Percentiles rank a stretch among this genome's conserved stretches.
Conservation (phyloP, 1,139 yeast genomes). For the Lodderomyces orthopsilosis region DNA sequence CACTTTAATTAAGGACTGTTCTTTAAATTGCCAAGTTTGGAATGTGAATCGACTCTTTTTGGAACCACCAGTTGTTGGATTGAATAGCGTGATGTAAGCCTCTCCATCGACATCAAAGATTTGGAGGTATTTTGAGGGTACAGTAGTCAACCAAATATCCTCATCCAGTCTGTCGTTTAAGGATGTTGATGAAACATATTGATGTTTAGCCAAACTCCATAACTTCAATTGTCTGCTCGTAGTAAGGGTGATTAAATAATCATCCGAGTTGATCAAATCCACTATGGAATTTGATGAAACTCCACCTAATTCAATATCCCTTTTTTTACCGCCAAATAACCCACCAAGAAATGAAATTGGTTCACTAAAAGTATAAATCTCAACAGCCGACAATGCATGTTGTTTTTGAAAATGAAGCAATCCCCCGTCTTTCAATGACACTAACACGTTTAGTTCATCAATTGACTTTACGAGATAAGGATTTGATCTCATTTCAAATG, state of each 20-base stretch:
- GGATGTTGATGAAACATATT: conserved; percentile 15
- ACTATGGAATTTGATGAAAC: conserved; percentile 32
- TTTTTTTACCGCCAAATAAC: conserved; percentile 18
- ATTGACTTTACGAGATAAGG: conserved; percentile 57
- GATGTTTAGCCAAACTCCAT: conserved; percentile 51
- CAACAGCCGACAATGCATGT: conserved; percentile 35
- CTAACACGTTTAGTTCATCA: conserved; percentile 42
- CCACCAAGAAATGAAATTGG: conserved; percentile 41
- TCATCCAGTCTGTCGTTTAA: conserved; percentile 16
- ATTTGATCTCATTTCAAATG: conserved; percentile 61
- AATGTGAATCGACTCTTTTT: conserved; percentile 23
- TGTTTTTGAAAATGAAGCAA: conserved; percentile 50
- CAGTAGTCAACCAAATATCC: conserved; percentile 28
- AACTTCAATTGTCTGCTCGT: conserved; percentile 51
- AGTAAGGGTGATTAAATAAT: conserved; percentile 29
- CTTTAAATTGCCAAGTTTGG: conserved; percentile 23
- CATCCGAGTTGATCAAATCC: conserved; percentile 21
- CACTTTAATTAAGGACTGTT: conserved; percentile 21
- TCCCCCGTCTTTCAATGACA: conserved; percentile 72
- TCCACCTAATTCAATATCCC: conserved; percentile 24
- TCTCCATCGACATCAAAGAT: conserved; percentile 13
- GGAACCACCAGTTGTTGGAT: conserved; percentile 10
- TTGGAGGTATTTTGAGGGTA: conserved; percentile 33
- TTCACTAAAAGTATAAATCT: conserved; percentile 54
- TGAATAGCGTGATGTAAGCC: conserved; percentile 16